These are phyloP conservation scores for Lachnellula hyalina DNA, from an alignment of 2,329 filamentous ascomycete genomes.

Conservation along the genomic window DNA sequence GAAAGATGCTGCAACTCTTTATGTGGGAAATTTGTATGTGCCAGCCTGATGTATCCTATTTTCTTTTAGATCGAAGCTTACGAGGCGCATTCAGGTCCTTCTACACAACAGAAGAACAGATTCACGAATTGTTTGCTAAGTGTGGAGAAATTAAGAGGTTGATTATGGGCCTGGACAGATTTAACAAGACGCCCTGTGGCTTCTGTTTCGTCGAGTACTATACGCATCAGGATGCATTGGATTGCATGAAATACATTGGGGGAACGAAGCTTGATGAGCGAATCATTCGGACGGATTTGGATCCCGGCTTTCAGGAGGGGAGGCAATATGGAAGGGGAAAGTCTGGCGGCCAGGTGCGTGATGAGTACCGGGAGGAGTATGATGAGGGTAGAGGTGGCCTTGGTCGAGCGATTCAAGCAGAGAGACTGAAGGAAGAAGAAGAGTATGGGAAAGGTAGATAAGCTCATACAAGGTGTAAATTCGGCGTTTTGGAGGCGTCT, in stretches of 20 bases:
- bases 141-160: slow-evolving; percentile 97
- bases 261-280: slow-evolving; percentile 97
- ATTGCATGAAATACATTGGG: slow-evolving; percentile 98
- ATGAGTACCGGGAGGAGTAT: slow-evolving; percentile 96
- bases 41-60: not conserved
- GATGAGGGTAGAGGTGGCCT: slow-evolving; percentile 91
- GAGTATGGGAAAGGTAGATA: slow-evolving; percentile 54
- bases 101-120: slow-evolving; percentile 98
- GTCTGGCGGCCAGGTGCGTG: slow-evolving; percentile 91
- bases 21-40: slow-evolving; percentile 87
- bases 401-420: slow-evolving; percentile 69
- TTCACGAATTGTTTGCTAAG: slow-evolving; percentile 93
- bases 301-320: slow-evolving; percentile 93
- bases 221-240: slow-evolving; percentile 91
- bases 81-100: slow-evolving; percentile 59
- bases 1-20: slow-evolving; percentile 85
- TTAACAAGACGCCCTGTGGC: slow-evolving; percentile 95
- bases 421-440: slow-evolving; percentile 52
- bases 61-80: not conserved
- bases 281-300: slow-evolving; percentile 90
- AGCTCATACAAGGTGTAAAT: slow-evolving; percentile 7
- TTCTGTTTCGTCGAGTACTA: slow-evolving; percentile 99
- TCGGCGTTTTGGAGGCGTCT: slow-evolving; percentile 17
- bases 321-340: slow-evolving; percentile 94
- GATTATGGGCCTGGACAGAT: slow-evolving; percentile 95